A percentile compares a stretch with the other conserved stretches of the same genome.
Evolutionary conservation across 768 basidiomycete species (phyloP).

Genomic region (Zangia roseola): DNA sequence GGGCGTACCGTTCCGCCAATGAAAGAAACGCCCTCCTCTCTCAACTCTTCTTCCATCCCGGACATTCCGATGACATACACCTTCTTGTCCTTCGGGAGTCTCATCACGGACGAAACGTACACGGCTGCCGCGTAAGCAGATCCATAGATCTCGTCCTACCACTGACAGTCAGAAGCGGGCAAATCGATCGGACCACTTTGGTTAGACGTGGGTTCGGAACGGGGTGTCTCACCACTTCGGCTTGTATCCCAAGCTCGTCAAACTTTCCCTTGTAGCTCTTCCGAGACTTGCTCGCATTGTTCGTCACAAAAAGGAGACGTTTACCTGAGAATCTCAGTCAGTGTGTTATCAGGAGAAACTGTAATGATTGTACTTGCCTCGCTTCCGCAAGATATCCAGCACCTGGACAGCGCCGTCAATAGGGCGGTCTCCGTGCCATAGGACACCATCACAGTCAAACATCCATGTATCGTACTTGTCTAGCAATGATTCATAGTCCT

Average conservation of each 20-base stretch:
- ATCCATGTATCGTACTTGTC: slow-evolving; percentile 89
- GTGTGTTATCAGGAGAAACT: slow-evolving; percentile 2
- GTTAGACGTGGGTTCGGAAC: background rate
- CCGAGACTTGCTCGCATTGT: slow-evolving; percentile 95
- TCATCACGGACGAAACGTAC: slow-evolving; percentile 85
- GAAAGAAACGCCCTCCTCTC: slow-evolving; percentile 77
- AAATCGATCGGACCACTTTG: background rate
- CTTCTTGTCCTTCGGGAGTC: slow-evolving; percentile 87
- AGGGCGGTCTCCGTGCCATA: slow-evolving; percentile 83
- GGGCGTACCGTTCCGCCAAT: slow-evolving; percentile 80
- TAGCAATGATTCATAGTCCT: slow-evolving; percentile 49
- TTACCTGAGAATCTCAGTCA: slow-evolving; percentile 47
- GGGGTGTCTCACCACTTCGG: slow-evolving; percentile 66
- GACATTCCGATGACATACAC: slow-evolving; percentile 94
- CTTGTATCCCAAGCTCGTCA: slow-evolving; percentile 84
- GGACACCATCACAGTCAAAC: slow-evolving; percentile 94
- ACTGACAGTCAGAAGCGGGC: background rate
- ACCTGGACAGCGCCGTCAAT: slow-evolving; percentile 80
- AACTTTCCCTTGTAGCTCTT: slow-evolving; percentile 88
- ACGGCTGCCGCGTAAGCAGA: slow-evolving; percentile 87
- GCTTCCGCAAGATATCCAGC: slow-evolving; percentile 64
- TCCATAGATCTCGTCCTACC: slow-evolving; percentile 95
- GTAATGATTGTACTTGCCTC: slow-evolving; percentile 50
- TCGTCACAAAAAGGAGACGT: slow-evolving; percentile 91
- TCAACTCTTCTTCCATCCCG: slow-evolving; percentile 91